Conservation (phyloP, 352 stramenopile genomes). For the Pythium rhizo-oryzae region DNA sequence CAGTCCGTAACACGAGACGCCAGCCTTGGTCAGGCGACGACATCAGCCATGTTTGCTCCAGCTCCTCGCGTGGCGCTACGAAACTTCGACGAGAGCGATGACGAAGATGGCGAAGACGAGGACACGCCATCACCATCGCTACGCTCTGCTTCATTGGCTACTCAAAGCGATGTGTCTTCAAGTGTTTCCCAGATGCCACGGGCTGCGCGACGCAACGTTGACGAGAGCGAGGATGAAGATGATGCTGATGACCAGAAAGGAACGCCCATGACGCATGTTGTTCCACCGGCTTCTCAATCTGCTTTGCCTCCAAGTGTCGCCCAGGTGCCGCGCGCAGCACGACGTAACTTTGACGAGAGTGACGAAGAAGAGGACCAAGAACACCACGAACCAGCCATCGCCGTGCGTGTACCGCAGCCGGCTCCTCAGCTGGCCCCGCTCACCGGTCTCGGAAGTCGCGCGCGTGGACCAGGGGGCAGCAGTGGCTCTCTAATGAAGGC, state of each 20-base stretch:
- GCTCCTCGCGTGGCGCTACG: background rate
- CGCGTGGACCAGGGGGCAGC: background rate
- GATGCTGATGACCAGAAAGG: too few relatives aligned
- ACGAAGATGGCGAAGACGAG: too few relatives aligned
- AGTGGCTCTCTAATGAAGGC: constrained; percentile 28
- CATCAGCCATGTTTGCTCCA: background rate
- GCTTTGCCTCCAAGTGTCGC: too few relatives aligned
- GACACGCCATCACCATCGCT: too few relatives aligned
- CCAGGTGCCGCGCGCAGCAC: background rate
- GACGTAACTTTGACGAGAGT: constrained; percentile 19
- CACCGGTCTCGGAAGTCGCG: background rate
- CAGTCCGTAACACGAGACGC: background rate
- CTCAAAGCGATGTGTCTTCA: too few relatives aligned
- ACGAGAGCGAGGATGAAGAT: background rate
- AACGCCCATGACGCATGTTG: too few relatives aligned
- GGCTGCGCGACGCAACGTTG: constrained; percentile 13
- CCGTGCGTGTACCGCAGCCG: background rate
- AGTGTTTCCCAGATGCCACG: too few relatives aligned
- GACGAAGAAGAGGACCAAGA: too few relatives aligned
- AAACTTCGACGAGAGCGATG: constrained; percentile 15
- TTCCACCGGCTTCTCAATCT: too few relatives aligned
- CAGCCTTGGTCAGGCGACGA: background rate
- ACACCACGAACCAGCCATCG: too few relatives aligned
- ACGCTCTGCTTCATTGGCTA: too few relatives aligned
- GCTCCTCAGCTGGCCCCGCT: constrained; percentile 10